phyloP scores from a whole-genome alignment of 176 grass and related monocot genomes.

The Otatea glauca region DNA sequence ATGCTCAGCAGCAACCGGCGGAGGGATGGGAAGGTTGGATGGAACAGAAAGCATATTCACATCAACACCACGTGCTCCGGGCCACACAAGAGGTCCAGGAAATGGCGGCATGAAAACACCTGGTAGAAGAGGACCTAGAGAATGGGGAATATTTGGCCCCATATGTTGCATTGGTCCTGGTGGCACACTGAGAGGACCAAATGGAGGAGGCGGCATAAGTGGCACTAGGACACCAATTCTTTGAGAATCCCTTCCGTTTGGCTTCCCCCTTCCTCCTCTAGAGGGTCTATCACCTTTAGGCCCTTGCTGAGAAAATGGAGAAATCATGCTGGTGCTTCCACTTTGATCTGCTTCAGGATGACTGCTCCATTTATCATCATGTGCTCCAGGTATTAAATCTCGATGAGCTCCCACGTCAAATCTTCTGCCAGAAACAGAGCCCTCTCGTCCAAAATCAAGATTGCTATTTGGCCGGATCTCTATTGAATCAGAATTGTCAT shows the following conservation, averaged over 20 bases:
- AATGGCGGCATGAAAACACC: constrained; percentile 79
- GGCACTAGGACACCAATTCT: constrained; percentile 69
- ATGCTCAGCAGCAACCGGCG: constrained; percentile 55
- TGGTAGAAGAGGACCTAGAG: constrained; percentile 65
- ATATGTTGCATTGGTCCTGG: constrained; percentile 82
- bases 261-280: constrained; percentile 83
- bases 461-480: constrained; percentile 83
- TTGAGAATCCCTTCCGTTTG: constrained; percentile 72
- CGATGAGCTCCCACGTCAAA: constrained; percentile 45
- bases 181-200: constrained; percentile 69
- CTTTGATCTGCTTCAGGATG: constrained; percentile 56
- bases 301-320: constrained; percentile 67
- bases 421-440: constrained; percentile 68
- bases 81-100: constrained; percentile 75
- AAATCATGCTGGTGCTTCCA: constrained; percentile 42
- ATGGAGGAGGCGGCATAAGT: constrained; percentile 69
- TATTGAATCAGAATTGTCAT: constrained; percentile 95
- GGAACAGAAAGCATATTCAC: constrained; percentile 84
- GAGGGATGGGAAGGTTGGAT: constrained; percentile 75
- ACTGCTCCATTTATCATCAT: constrained; percentile 54
- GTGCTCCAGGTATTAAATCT: constrained; percentile 50
- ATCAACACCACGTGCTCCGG: constrained; percentile 79
- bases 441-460: constrained; percentile 84
- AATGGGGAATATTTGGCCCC: constrained; percentile 74
- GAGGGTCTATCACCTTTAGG: constrained; percentile 67